phyloP scores from a whole-genome alignment of 1,139 yeast genomes.

The Magnusiomyces clavatus region DNA sequence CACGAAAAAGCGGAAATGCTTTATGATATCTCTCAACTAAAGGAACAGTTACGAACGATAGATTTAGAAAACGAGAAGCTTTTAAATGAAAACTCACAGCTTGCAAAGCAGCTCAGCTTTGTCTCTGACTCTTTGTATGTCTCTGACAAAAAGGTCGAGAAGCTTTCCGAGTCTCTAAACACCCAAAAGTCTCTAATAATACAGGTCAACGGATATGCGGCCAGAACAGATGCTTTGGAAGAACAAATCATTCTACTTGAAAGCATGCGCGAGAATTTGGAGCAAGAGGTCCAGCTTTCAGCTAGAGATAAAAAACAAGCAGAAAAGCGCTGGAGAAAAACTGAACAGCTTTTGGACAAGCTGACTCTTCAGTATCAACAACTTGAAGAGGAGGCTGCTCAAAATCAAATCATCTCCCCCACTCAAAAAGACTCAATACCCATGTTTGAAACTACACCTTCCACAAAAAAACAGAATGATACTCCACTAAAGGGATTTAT shows the following conservation, averaged over 20 bases:
- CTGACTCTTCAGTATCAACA: conserved; percentile 20
- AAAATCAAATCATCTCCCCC: no score
- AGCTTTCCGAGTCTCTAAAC: conserved; percentile 5
- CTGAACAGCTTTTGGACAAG: conserved; percentile 21
- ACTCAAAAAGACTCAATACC: no score
- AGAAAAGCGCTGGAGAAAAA: conserved; percentile 19
- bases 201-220: conserved; percentile 16
- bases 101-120: conserved; percentile 18
- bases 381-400: conserved; percentile 15
- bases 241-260: conserved; percentile 21
- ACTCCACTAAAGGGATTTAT: background rate
- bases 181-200: conserved; percentile 13
- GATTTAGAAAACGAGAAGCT: conserved; percentile 16
- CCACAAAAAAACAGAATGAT: no score
- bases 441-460: no score
- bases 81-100: conserved; percentile 17
- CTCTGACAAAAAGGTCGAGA: conserved; percentile 11
- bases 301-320: conserved; percentile 18
- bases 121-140: conserved; percentile 16
- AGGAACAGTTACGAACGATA: conserved; percentile 15
- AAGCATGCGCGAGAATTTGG: conserved; percentile 18
- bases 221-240: conserved; percentile 18
- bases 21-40: conserved; percentile 16
- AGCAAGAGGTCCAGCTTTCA: conserved; percentile 17
- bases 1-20: conserved; percentile 17